These are phyloP conservation scores for Nelumbo lutea DNA, from an alignment of 164 flowering plant genomes.

Conservation along the genomic window DNA sequence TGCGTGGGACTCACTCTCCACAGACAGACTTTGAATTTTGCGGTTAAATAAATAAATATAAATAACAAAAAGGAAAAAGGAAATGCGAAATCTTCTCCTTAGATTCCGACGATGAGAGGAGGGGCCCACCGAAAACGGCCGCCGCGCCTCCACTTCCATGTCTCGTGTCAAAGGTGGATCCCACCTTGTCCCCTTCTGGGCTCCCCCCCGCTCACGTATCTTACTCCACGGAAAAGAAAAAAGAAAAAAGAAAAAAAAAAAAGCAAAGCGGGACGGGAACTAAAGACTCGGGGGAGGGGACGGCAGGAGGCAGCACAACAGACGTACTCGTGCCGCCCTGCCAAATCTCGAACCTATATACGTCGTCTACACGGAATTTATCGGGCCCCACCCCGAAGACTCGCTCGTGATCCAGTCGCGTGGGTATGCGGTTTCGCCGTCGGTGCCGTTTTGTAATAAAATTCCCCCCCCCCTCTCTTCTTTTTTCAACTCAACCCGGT, in stretches of 20 bases:
- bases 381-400: slow-evolving; percentile 13
- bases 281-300: not conserved
- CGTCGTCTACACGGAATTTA: slow-evolving; percentile 43
- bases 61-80: too few species aligned
- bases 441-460: slow-evolving; percentile 14
- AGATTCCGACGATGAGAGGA: slow-evolving; percentile 25
- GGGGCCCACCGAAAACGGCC: slow-evolving; percentile 39
- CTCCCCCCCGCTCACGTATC: not conserved
- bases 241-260: not conserved
- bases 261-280: too few species aligned
- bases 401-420: slow-evolving; percentile 18
- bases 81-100: slow-evolving; percentile 14
- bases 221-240: not conserved
- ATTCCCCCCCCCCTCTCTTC: not conserved
- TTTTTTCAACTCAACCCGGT: too few species aligned
- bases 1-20: too few species aligned
- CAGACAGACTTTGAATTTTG: too few species aligned
- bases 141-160: slow-evolving; percentile 28
- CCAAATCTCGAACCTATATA: slow-evolving; percentile 6
- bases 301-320: not conserved
- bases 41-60: too few species aligned
- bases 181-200: too few species aligned
- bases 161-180: not conserved
- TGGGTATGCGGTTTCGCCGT: slow-evolving; percentile 14
- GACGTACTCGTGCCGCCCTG: slow-evolving; percentile 14